Evolutionary conservation across 345 rosid species (phyloP), one percentile per base, ranked within the genome.

Genomic region (Chamaenerion angustifolium): DNA sequence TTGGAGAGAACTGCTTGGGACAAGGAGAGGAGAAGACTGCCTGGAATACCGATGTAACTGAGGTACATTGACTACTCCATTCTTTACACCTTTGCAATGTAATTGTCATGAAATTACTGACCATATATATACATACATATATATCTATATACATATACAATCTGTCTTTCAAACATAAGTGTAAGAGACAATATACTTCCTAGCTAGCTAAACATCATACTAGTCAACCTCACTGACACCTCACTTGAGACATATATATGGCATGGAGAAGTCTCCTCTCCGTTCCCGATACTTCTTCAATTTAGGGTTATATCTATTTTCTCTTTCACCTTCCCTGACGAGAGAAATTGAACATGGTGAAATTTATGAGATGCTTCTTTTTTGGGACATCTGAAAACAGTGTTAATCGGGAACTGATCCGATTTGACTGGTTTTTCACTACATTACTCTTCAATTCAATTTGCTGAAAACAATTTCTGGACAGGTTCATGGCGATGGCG

Each of bases 401-500:
- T 25, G 48, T 18, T 45, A 40, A 27, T 11, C 12, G 52, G 27
- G 40, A 49, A 23, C 17, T 45, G 11, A 49, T 23, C 25, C 25
- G 43, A 31, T 17, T 31, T 31, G 53, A 40, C 53, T 21, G n/a
- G n/a, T n/a, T n/a, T n/a, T n/a, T n/a, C n/a, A n/a, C n/a, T n/a
- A n/a, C n/a, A n/a, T n/a, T n/a, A n/a, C n/a, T n/a, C n/a, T n/a
- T n/a, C n/a, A n/a, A n/a, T n/a, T n/a, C n/a, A n/a, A n/a, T n/a
- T n/a, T n/a, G 4, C 37, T 31, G 10, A 31, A 31, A 31, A 31
- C 10, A 31, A 8, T 31, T 31, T 7, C 37, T 31, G 8, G 37
- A 37, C 82, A 79, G 94, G 88, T 65, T 51, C 72, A 71, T 63
- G 77, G 56, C 56, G 75, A 78, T 61, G 79, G 70, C 73, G 81